A percentile compares a stretch with the other conserved stretches of the same genome.
These are phyloP conservation scores for Phytophthora idaei DNA, from an alignment of 352 stramenopile species.

Conservation along the genomic window DNA sequence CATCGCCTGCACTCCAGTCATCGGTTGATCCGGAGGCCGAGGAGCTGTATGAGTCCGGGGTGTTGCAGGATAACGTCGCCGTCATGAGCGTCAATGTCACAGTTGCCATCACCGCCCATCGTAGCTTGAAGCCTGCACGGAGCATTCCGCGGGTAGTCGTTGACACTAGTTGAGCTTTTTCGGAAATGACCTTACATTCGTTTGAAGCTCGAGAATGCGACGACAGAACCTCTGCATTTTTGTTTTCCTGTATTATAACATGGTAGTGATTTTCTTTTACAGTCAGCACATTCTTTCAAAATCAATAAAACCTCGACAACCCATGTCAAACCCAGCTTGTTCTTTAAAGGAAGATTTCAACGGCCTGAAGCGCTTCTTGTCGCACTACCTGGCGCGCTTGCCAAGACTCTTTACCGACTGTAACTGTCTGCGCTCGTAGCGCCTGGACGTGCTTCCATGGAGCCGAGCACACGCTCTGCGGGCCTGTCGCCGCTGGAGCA, in stretches of 20 bases:
- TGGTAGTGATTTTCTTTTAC: no score
- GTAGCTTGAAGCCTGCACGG: constrained; percentile 7
- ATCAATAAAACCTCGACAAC: no score
- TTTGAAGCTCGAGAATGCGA: background rate
- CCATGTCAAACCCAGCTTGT: no score
- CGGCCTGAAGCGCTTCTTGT: background rate
- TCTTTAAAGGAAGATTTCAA: background rate
- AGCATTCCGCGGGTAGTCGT: constrained; percentile 10
- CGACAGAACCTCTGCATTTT: no score
- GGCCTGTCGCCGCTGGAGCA: constrained; percentile 22
- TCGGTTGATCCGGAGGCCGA: constrained; percentile 7
- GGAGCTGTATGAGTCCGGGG: constrained; percentile 3
- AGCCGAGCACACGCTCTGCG: background rate
- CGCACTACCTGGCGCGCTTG: background rate
- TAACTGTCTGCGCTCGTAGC: constrained; percentile 1
- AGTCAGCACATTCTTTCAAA: no score
- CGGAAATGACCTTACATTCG: constrained; percentile 18
- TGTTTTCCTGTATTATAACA: no score
- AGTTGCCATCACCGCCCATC: constrained; percentile 7
- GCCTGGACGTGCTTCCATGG: constrained; percentile 16
- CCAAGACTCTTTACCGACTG: background rate
- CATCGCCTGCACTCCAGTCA: background rate
- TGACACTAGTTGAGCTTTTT: constrained; percentile 10
- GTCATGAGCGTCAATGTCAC: background rate
- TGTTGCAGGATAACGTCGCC: constrained; percentile 11